These are phyloP conservation scores for Chaetothyriales sp. DNA, from an alignment of 2,329 filamentous ascomycete genomes.

Conservation along the genomic window DNA sequence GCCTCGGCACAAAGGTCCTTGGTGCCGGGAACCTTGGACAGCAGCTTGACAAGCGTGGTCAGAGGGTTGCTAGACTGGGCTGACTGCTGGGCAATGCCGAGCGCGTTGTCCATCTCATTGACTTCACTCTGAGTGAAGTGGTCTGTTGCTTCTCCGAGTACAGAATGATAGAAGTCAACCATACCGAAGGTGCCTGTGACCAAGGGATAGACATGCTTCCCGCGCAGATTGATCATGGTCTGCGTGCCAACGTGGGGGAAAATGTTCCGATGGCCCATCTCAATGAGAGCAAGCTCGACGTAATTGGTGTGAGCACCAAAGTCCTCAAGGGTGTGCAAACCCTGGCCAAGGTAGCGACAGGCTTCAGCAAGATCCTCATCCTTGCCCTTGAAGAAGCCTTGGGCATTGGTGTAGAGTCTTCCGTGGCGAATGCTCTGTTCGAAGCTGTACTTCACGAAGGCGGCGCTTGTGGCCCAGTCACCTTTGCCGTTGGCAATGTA, in stretches of 20 bases:
- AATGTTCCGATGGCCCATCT: conserved; percentile 54
- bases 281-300: conserved; percentile 60
- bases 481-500: conserved; percentile 89
- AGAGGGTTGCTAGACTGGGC: conserved; percentile 31
- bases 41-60: conserved; percentile 54
- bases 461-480: conserved; percentile 77
- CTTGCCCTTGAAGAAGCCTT: conserved; percentile 44
- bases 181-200: conserved; percentile 63
- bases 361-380: conserved; percentile 72
- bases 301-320: conserved; percentile 70
- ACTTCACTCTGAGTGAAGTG: conserved; percentile 77
- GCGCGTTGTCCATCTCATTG: conserved; percentile 62
- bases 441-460: conserved; percentile 66
- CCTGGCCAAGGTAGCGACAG: conserved; percentile 60
- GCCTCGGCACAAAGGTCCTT: conserved; percentile 55
- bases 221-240: conserved; percentile 52
- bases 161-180: conserved; percentile 73
- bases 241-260: conserved; percentile 60
- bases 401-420: conserved; percentile 57
- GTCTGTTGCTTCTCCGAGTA: conserved; percentile 62
- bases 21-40: conserved; percentile 64
- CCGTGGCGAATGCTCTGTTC: conserved; percentile 64
- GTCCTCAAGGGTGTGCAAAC: conserved; percentile 70
- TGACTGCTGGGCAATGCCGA: conserved; percentile 52
- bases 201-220: conserved; percentile 57